A percentile compares a stretch with the other conserved stretches of the same genome.
Conservation (phyloP, 2,329 filamentous ascomycete genomes). For the Fusarium nanum region DNA sequence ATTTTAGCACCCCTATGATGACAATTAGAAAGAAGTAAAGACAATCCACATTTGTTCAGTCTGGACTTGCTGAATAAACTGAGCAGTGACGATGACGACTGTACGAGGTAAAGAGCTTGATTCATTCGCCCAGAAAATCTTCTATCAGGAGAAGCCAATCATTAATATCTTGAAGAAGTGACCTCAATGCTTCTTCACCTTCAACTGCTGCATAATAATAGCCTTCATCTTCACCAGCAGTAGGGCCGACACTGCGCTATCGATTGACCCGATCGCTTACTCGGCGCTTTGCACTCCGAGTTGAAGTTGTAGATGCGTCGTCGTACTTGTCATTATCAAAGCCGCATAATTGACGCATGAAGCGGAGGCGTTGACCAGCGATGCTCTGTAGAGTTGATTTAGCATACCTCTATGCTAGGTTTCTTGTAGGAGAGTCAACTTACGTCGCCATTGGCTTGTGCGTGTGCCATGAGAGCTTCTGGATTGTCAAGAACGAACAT, state of each 20-base stretch:
- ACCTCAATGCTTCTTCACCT: neutral
- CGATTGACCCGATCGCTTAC: slow-evolving; percentile 30
- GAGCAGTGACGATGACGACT: neutral
- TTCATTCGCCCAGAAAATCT: neutral
- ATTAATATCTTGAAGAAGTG: neutral
- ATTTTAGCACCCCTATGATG: slow-evolving; percentile 13
- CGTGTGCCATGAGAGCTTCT: slow-evolving; percentile 69
- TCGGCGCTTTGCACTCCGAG: slow-evolving; percentile 29
- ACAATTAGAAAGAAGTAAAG: slow-evolving; percentile 16
- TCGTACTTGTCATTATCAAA: slow-evolving; percentile 50
- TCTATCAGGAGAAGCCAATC: neutral
- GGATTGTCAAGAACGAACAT: slow-evolving; percentile 66
- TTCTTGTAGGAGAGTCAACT: slow-evolving; percentile 37
- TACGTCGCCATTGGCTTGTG: slow-evolving; percentile 66
- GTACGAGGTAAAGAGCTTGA: neutral
- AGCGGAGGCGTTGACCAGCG: slow-evolving; percentile 66
- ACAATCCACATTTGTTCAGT: slow-evolving; percentile 2
- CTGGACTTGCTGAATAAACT: neutral
- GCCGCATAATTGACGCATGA: slow-evolving; percentile 67
- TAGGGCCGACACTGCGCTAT: slow-evolving; percentile 10
- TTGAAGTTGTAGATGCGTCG: neutral
- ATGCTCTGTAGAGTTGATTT: slow-evolving; percentile 59
- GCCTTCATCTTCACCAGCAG: neutral
- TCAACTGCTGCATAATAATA: neutral
- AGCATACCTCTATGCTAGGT: neutral